These are phyloP conservation scores for Neurospora terricola DNA, from an alignment of 495 filamentous ascomycete genomes.

Conservation along the genomic window DNA sequence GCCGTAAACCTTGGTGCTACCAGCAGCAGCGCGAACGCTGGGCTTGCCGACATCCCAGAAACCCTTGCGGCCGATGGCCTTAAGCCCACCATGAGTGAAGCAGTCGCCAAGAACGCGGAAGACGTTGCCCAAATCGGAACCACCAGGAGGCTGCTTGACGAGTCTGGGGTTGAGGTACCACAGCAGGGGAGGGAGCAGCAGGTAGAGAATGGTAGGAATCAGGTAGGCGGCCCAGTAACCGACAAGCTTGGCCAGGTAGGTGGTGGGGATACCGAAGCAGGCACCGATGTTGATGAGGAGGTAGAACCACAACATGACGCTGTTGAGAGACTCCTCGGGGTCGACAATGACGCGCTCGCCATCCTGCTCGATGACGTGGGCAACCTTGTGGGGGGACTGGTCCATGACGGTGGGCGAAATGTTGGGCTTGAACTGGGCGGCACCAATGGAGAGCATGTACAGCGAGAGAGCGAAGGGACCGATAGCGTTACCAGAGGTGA, in stretches of 20 bases:
- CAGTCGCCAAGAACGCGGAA: conserved; percentile 41
- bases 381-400: conserved; percentile 47
- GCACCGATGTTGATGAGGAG: conserved; percentile 67
- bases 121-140: conserved; percentile 43
- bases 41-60: conserved; percentile 55
- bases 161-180: conserved; percentile 37
- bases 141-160: conserved; percentile 39
- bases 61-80: conserved; percentile 38
- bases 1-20: conserved; percentile 27
- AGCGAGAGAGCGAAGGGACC: conserved; percentile 47
- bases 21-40: conserved; percentile 36
- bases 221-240: conserved; percentile 68
- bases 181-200: conserved; percentile 43
- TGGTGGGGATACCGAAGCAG: conserved; percentile 43
- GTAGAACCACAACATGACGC: conserved; percentile 58
- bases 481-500: conserved; percentile 44
- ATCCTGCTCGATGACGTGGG: conserved; percentile 51
- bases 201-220: conserved; percentile 50
- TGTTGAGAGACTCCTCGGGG: conserved; percentile 62
- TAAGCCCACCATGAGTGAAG: conserved; percentile 41
- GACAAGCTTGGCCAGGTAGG: conserved; percentile 36
- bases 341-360: conserved; percentile 71
- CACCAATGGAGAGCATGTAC: conserved; percentile 47
- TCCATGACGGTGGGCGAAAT: conserved; percentile 61
- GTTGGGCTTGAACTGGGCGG: conserved; percentile 56